Percentiles rank a stretch among this genome's conserved stretches.
These are phyloP conservation scores for Polymyxa betae DNA, from an alignment of 208 protist genomes.

Conservation along the genomic window DNA sequence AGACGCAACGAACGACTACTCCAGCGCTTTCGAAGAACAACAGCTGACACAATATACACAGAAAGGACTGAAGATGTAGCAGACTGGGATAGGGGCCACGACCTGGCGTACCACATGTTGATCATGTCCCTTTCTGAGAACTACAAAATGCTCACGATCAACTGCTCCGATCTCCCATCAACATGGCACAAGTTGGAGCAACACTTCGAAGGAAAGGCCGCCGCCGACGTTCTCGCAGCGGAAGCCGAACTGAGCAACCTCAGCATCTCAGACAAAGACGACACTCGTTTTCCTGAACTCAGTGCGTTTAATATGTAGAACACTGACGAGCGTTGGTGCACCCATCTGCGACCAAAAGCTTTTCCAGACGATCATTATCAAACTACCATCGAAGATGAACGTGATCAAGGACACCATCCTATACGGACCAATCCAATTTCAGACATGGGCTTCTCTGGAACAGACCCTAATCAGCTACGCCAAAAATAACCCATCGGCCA, in stretches of 20 bases:
- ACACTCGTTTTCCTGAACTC: background rate
- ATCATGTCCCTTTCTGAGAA: background rate
- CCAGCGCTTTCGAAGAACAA: background rate
- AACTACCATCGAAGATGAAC: background rate
- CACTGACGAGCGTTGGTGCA: background rate
- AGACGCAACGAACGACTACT: background rate
- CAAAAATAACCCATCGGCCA: background rate
- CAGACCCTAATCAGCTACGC: background rate
- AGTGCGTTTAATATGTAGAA: background rate
- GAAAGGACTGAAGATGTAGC: background rate
- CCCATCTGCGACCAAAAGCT: background rate
- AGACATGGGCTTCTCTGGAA: background rate
- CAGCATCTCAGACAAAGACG: background rate
- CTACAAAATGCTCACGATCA: background rate
- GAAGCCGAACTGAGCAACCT: background rate
- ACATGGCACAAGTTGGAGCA: background rate
- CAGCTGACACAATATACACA: background rate
- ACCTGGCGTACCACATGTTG: background rate
- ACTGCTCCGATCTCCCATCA: background rate
- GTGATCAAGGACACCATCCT: no score
- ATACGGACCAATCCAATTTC: background rate
- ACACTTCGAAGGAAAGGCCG: background rate
- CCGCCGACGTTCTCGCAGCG: background rate
- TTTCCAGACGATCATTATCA: background rate
- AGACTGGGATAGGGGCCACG: background rate